Percentiles rank a stretch among this genome's conserved stretches.
These are phyloP conservation scores for Pseudozyma sp. DNA, from an alignment of 1,284 basidiomycete species.

Conservation along the genomic window DNA sequence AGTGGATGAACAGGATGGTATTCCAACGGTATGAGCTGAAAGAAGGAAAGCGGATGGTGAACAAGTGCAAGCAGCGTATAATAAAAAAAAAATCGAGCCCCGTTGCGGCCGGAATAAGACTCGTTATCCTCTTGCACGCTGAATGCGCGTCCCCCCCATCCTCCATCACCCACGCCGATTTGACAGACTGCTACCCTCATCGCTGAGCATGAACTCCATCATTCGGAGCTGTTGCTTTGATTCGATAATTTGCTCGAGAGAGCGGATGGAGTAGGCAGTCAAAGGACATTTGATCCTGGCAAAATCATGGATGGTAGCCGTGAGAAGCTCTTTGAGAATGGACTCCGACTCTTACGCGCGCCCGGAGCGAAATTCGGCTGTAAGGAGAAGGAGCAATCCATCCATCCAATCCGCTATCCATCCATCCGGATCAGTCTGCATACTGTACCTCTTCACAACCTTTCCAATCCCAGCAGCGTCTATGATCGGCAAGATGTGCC, in stretches of 20 bases:
- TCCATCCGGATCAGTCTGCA: neutral
- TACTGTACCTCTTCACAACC: no score
- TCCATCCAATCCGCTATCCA: neutral
- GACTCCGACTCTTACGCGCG: neutral
- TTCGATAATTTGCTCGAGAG: no score
- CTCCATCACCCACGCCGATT: neutral
- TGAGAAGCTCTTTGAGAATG: no score
- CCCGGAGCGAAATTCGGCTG: constrained; percentile 7
- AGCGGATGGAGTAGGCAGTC: no score
- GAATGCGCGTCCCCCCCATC: constrained; percentile 1
- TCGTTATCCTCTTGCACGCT: constrained; percentile 15
- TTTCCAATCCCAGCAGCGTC: no score
- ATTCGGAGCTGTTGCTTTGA: neutral
- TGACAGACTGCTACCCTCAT: neutral
- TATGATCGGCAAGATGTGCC: no score
- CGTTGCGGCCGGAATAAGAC: constrained; percentile 42
- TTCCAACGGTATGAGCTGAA: no score
- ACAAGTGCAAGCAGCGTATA: no score
- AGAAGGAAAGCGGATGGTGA: no score
- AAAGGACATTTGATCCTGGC: no score
- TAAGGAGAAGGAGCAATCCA: neutral
- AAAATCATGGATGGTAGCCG: no score
- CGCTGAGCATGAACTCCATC: neutral
- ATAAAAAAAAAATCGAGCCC: constrained; percentile 9
- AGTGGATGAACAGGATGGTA: no score